These are phyloP conservation scores for Trichoderma breve DNA, from an alignment of 2,329 filamentous ascomycete species.

Conservation along the genomic window DNA sequence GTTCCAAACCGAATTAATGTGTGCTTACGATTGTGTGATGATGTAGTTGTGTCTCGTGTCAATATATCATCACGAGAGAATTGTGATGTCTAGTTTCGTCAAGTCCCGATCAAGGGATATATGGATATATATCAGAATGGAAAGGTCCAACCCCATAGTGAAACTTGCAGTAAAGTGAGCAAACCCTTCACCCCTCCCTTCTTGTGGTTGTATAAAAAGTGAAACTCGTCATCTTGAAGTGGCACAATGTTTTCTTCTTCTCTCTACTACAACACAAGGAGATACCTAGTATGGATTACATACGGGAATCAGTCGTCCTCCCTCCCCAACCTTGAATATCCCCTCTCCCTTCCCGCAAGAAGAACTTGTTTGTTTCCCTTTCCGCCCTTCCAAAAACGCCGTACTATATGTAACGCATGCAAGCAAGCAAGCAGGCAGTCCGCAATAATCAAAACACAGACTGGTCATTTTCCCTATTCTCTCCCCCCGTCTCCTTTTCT, in stretches of 20 bases:
- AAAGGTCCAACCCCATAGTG: not conserved
- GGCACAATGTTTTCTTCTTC: constrained; percentile 9
- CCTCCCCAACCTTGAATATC: constrained; percentile 21
- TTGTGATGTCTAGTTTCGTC: not conserved
- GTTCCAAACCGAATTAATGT: not conserved
- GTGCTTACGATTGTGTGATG: not conserved
- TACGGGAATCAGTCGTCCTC: constrained; percentile 27
- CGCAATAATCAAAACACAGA: constrained; percentile 33
- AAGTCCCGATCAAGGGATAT: too few species aligned
- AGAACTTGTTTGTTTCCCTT: constrained; percentile 32
- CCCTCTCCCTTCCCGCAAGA: constrained; percentile 17
- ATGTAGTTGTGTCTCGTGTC: not conserved
- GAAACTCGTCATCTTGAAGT: not conserved
- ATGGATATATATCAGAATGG: not conserved
- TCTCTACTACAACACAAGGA: constrained; percentile 25
- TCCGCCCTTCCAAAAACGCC: constrained; percentile 38
- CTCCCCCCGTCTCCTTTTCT: not conserved
- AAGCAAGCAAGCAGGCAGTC: constrained; percentile 32
- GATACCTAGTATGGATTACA: constrained; percentile 33
- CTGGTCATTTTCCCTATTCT: constrained; percentile 20
- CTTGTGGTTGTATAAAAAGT: not conserved
- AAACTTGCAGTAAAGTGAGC: not conserved
- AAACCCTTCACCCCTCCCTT: not conserved
- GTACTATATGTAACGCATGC: constrained; percentile 36
- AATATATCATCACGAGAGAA: not conserved